Percentiles rank a stretch among this genome's conserved stretches.
Conservation (phyloP, 805 yeast genomes). For the Saccharomycopsis sp. region DNA sequence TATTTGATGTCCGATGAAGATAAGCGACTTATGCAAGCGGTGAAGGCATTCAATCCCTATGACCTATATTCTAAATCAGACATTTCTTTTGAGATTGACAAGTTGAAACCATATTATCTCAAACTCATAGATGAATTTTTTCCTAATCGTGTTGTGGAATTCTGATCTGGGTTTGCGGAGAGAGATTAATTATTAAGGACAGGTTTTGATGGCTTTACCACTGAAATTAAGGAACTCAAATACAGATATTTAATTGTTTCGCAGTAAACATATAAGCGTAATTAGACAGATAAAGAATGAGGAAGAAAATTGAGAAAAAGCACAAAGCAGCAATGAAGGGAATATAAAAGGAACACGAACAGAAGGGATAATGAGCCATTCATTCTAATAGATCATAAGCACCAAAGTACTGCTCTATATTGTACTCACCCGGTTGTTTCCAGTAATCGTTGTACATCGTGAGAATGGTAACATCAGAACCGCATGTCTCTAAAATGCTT, state of each 20-base stretch:
- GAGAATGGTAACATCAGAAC: constrained; percentile 60
- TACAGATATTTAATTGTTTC: neutral
- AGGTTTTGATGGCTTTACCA: too few relatives aligned
- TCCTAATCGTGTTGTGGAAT: constrained; percentile 50
- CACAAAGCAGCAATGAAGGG: neutral
- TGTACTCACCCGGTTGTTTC: constrained; percentile 80
- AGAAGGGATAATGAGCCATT: neutral
- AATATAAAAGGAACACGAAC: neutral
- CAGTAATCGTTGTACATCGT: constrained; percentile 81
- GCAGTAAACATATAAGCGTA: neutral
- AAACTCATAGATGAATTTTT: constrained; percentile 63
- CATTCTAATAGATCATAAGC: constrained; percentile 33
- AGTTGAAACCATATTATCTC: constrained; percentile 49
- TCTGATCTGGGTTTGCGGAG: constrained; percentile 31
- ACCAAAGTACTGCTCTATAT: constrained; percentile 86
- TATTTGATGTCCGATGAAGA: constrained; percentile 62
- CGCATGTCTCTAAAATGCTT: constrained; percentile 50
- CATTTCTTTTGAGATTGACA: constrained; percentile 40
- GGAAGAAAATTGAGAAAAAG: neutral
- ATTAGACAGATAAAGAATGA: too few relatives aligned
- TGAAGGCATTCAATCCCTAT: constrained; percentile 58
- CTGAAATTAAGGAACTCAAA: too few relatives aligned
- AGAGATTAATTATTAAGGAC: neutral
- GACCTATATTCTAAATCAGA: constrained; percentile 63
- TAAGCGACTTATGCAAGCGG: constrained; percentile 52